phyloP scores from a whole-genome alignment of 768 basidiomycete species.

The Auriculariales sp. region DNA sequence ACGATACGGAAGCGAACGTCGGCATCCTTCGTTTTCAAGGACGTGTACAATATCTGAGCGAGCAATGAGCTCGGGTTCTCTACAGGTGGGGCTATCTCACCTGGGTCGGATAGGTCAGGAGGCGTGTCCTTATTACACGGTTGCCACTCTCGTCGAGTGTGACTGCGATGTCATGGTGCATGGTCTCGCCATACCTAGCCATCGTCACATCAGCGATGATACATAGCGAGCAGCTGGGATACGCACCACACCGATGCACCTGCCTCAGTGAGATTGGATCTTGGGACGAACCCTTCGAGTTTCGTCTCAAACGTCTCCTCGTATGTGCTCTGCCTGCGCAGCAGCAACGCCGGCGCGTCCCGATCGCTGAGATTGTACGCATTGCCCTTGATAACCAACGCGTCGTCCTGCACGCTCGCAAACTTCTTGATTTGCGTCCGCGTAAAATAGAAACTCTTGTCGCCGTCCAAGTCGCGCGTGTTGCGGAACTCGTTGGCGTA shows the following conservation, averaged over 20 bases:
- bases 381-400: constrained; percentile 20
- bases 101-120: not conserved
- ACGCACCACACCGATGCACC: constrained; percentile 23
- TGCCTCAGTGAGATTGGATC: constrained; percentile 21
- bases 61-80: not conserved
- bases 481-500: not conserved
- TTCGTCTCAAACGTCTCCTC: constrained; percentile 23
- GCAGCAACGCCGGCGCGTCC: constrained; percentile 21
- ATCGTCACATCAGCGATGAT: not conserved
- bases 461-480: not conserved
- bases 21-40: not conserved
- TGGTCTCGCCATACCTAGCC: not conserved
- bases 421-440: constrained; percentile 26
- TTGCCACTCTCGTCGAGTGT: not conserved
- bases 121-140: not conserved
- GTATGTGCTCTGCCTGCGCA: constrained; percentile 25
- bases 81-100: not conserved
- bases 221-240: constrained; percentile 9
- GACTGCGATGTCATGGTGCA: not conserved
- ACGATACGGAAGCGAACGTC: not conserved
- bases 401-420: constrained; percentile 17
- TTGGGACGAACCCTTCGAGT: constrained; percentile 17
- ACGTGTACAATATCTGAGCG: not conserved
- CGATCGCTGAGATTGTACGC: constrained; percentile 25
- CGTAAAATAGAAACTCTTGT: constrained; percentile 19